phyloP scores from a whole-genome alignment of 192 early-diverging fungal species.

The Coemansia asiatica region DNA sequence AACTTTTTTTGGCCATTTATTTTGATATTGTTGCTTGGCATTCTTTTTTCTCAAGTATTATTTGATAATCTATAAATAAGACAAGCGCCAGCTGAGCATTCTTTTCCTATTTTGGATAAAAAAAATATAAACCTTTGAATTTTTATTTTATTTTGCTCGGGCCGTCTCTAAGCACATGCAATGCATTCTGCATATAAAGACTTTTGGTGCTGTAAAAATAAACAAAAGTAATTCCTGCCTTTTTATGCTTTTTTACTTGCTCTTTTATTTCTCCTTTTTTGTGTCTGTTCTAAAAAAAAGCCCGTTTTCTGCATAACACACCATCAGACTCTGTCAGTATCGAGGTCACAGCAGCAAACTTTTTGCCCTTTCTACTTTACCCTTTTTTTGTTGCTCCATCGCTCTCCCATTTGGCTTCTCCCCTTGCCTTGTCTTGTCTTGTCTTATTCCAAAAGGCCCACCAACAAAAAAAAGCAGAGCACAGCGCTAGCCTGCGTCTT shows the following conservation, averaged over 20 bases:
- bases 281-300: neutral
- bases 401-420: neutral
- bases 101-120: too few relatives aligned
- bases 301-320: neutral
- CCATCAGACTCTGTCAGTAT: neutral
- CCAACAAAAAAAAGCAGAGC: neutral
- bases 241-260: neutral
- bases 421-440: neutral
- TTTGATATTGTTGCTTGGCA: too few relatives aligned
- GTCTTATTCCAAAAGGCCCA: too few relatives aligned
- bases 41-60: too few relatives aligned
- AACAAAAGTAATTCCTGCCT: neutral
- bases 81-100: too few relatives aligned
- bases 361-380: neutral
- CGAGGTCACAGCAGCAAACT: neutral
- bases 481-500: neutral
- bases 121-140: too few relatives aligned
- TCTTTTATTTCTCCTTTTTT: neutral
- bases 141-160: neutral
- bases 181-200: neutral
- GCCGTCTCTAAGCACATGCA: neutral
- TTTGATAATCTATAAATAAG: too few relatives aligned
- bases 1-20: neutral
- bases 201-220: constrained; percentile 1
- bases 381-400: neutral